Evolutionary conservation across 164 flowering plant genomes (phyloP), one percentile per base, ranked within the genome.

Genomic region (Stephania cephalantha): DNA sequence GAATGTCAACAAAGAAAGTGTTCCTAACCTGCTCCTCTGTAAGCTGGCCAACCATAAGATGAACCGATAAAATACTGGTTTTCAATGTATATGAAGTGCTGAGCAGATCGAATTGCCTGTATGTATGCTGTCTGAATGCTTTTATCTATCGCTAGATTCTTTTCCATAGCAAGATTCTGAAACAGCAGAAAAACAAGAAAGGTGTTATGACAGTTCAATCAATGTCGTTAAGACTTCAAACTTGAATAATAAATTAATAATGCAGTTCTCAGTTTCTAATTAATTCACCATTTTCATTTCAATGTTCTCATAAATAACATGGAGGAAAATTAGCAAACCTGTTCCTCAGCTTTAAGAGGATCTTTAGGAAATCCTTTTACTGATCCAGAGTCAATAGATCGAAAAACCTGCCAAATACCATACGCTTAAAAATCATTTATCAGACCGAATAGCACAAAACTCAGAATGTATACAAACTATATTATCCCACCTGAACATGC

Each of bases 361-460:
- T 52, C 31, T 77, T 79, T 87, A 2, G 94, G 91, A 81, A 92
- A 91, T 64, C 91, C 93, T 83, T 82, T 85, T 70, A 91, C 64
- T 68, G 97, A 92, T 74, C 93, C 95, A 20, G 97, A 90, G 85
- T 92, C 97, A 71, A 92, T 92, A 29, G 97, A 92, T 50, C 97
- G 86, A 69, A 92, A 90, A 71, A 92, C 76, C 97, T 92, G 86
- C 69, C 76, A 77, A 73, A 63, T 11, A 11, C 13, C 55, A 9
- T 52, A 82, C 77, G 71, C 48, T 20, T 25, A 77, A 73, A 58
- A 58, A n/a, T 5, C 17, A 18, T 9, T 71, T 17, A 17, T 58
- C 12, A 31, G 65, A 48, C 69, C 22, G 30, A 76, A 78, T 29
- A 46, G 53, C 31, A 58, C 20, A 75, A 73, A 31, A 35, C 68